Conservation (phyloP, 257 asterid species). For the Plantago elongata region DNA sequence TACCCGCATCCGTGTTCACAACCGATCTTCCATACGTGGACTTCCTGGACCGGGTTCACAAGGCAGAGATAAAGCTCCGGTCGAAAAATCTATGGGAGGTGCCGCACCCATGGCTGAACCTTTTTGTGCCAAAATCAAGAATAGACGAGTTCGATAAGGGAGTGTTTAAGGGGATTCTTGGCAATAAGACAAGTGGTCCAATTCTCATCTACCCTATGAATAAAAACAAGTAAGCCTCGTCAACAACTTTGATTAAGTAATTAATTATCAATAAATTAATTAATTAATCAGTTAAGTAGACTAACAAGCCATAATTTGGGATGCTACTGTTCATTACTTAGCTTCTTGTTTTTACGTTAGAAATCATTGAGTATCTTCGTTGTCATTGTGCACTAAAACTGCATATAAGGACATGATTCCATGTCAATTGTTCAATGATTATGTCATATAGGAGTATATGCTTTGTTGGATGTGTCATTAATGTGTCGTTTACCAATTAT, state of each 20-base stretch:
- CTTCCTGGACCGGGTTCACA: constrained; percentile 84
- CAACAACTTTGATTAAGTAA: not conserved
- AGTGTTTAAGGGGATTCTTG: constrained; percentile 69
- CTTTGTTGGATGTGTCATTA: not conserved
- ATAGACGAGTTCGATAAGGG: constrained; percentile 62
- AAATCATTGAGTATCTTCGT: not conserved
- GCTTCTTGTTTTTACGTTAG: not conserved
- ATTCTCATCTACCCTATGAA: constrained; percentile 82
- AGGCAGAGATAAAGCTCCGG: constrained; percentile 67
- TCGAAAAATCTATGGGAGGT: constrained; percentile 80
- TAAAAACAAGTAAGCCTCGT: constrained; percentile 56
- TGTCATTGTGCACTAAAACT: not conserved
- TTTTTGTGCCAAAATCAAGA: constrained; percentile 70
- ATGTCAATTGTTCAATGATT: not conserved
- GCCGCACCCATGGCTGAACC: constrained; percentile 88
- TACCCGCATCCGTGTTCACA: constrained; percentile 52
- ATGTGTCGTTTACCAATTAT: too few relatives aligned
- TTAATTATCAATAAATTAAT: not conserved
- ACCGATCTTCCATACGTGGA: constrained; percentile 69
- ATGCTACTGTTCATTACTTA: not conserved
- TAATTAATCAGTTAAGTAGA: not conserved
- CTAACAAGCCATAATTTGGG: not conserved
- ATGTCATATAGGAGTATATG: not conserved
- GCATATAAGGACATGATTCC: not conserved
- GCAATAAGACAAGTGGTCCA: constrained; percentile 63